Evolutionary conservation across 495 filamentous ascomycete species (phyloP).

Genomic region (Aspergillus avenaceus): DNA sequence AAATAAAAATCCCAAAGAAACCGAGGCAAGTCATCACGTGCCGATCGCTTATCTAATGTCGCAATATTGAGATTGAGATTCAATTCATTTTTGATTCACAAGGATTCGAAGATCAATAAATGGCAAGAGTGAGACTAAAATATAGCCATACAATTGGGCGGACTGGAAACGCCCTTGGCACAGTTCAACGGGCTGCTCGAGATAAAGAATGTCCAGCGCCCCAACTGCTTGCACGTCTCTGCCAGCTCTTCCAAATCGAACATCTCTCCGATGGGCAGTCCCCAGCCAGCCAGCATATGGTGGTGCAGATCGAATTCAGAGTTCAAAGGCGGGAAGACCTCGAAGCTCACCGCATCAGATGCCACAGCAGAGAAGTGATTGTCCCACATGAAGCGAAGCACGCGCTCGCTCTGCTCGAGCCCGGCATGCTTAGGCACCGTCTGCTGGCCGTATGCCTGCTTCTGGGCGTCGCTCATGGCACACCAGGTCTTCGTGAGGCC

Average conservation of each 20-base stretch:
- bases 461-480: conserved; percentile 35
- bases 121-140: conserved; percentile 20
- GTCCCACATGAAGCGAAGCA: conserved; percentile 65
- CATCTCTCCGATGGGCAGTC: conserved; percentile 63
- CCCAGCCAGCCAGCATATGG: conserved; percentile 65
- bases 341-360: conserved; percentile 62
- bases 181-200: conserved; percentile 62
- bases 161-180: conserved; percentile 37
- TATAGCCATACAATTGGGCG: conserved; percentile 46
- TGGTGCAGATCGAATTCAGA: conserved; percentile 56
- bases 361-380: conserved; percentile 65
- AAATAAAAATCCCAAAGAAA: no score
- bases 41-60: conserved; percentile 3
- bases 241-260: conserved; percentile 57
- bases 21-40: conserved; percentile 14
- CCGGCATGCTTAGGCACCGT: conserved; percentile 53
- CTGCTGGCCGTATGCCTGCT: conserved; percentile 31
- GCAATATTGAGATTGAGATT: background rate
- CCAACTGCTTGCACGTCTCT: conserved; percentile 46
- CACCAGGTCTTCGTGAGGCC: conserved; percentile 52
- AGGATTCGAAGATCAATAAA: background rate
- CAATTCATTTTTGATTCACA: background rate
- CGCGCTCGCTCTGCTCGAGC: conserved; percentile 58
- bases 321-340: conserved; percentile 55
- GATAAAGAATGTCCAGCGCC: conserved; percentile 68